A percentile compares a stretch with the other conserved stretches of the same genome.
phyloP scores from a whole-genome alignment of 2,329 filamentous ascomycete species.

The Nemania serpens region DNA sequence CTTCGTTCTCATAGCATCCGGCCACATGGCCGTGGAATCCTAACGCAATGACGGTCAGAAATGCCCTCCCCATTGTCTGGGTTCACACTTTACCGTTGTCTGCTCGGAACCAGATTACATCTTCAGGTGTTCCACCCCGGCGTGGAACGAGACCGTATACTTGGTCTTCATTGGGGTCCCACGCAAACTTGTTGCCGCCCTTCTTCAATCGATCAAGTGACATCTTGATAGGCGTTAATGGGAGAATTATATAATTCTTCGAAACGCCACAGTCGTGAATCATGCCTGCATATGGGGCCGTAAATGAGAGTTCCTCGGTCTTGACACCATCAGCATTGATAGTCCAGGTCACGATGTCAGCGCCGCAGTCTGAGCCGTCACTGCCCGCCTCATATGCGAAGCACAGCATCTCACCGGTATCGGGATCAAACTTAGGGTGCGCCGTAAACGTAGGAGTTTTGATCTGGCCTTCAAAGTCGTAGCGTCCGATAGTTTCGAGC shows the following conservation, averaged over 20 bases:
- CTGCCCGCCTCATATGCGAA: constrained; percentile 56
- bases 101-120: constrained; percentile 57
- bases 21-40: constrained; percentile 54
- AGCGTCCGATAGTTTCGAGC: constrained; percentile 54
- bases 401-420: constrained; percentile 56
- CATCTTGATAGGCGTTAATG: constrained; percentile 54
- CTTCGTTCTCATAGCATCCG: constrained; percentile 53
- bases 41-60: constrained; percentile 21
- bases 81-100: constrained; percentile 51
- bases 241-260: constrained; percentile 53
- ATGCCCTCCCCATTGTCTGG: neutral
- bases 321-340: constrained; percentile 49
- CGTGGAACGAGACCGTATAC: constrained; percentile 60
- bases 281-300: constrained; percentile 57
- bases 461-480: constrained; percentile 58
- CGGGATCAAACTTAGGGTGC: constrained; percentile 58
- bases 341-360: constrained; percentile 53
- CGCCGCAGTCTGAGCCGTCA: constrained; percentile 48
- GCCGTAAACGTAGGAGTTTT: constrained; percentile 54
- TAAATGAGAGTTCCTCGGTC: constrained; percentile 54
- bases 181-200: constrained; percentile 56
- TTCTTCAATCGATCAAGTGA: constrained; percentile 48
- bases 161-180: constrained; percentile 59
- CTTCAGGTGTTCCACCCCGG: constrained; percentile 53
- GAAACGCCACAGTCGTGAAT: constrained; percentile 56